Evolutionary conservation across 2,329 filamentous ascomycete genomes (phyloP).

Genomic region (Nemania sp.): DNA sequence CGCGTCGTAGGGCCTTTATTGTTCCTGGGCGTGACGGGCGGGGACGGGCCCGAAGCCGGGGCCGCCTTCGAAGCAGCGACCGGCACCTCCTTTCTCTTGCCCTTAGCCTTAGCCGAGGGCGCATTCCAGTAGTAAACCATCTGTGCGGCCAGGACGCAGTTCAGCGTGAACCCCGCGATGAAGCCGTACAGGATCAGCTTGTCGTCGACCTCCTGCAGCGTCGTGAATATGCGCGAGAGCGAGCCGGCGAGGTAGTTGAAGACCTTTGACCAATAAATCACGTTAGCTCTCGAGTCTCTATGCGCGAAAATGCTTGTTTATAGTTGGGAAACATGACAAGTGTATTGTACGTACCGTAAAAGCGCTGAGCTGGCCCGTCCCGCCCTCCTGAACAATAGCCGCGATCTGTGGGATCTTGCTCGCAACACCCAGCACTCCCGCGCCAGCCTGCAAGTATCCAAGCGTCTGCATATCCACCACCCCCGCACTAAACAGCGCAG

Average conservation of each 20-base stretch:
- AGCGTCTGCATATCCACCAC: slow-evolving; percentile 69
- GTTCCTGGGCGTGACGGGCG: slow-evolving; percentile 40
- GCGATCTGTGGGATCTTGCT: slow-evolving; percentile 94
- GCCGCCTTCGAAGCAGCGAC: slow-evolving; percentile 25
- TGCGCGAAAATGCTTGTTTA: slow-evolving; percentile 11
- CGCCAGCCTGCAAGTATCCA: slow-evolving; percentile 79
- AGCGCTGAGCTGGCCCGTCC: slow-evolving; percentile 93
- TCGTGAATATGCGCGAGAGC: slow-evolving; percentile 94
- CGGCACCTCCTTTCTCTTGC: slow-evolving; percentile 44
- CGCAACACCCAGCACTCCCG: slow-evolving; percentile 79
- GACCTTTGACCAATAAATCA: slow-evolving; percentile 63
- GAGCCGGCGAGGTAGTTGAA: slow-evolving; percentile 97
- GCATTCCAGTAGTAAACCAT: slow-evolving; percentile 97
- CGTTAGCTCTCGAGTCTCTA: no score
- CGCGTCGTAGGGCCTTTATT: slow-evolving; percentile 49
- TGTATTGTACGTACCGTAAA: slow-evolving; percentile 72
- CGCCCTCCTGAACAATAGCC: slow-evolving; percentile 80
- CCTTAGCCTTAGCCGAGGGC: slow-evolving; percentile 49
- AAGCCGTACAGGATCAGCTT: slow-evolving; percentile 95
- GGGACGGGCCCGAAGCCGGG: slow-evolving; percentile 34
- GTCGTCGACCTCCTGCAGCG: slow-evolving; percentile 94
- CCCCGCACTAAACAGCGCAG: slow-evolving; percentile 68
- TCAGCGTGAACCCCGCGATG: slow-evolving; percentile 87
- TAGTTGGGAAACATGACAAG: not conserved
- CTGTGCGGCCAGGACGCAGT: slow-evolving; percentile 81